A percentile compares a stretch with the other conserved stretches of the same genome.
Conservation (phyloP, 1,284 basidiomycete genomes). For the Apiotrichum montevideense region DNA sequence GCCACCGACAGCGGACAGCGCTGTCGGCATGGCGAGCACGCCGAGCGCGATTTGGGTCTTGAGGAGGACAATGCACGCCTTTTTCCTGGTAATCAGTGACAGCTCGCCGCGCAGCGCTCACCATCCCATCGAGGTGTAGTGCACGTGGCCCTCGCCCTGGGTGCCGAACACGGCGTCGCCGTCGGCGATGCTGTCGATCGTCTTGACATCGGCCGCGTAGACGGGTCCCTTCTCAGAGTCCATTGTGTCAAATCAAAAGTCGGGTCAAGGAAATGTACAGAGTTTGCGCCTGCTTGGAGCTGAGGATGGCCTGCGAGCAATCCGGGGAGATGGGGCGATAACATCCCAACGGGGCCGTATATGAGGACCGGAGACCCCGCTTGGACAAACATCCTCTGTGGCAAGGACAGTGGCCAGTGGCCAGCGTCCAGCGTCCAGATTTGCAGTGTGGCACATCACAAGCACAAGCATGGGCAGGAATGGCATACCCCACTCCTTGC, state of each 20-base stretch:
- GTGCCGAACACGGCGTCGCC: slow-evolving; percentile 32
- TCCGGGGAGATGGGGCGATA: too few species aligned
- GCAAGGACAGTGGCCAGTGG: too few species aligned
- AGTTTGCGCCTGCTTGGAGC: neutral
- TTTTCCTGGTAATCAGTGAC: slow-evolving; percentile 19
- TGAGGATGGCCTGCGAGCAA: too few species aligned
- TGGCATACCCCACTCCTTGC: too few species aligned
- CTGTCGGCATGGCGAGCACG: slow-evolving; percentile 29
- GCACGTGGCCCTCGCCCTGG: slow-evolving; percentile 27
- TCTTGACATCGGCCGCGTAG: neutral
- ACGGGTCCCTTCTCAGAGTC: neutral
- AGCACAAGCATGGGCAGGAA: too few species aligned
- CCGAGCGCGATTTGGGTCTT: slow-evolving; percentile 30
- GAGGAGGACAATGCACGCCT: slow-evolving; percentile 31
- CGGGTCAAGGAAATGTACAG: neutral
- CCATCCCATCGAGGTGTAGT: slow-evolving; percentile 37
- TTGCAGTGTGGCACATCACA: too few species aligned
- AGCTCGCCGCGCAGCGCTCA: slow-evolving; percentile 7
- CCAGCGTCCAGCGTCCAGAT: too few species aligned
- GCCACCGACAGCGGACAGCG: slow-evolving; percentile 22
- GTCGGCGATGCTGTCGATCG: slow-evolving; percentile 9
- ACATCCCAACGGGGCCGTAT: too few species aligned
- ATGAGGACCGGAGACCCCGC: too few species aligned
- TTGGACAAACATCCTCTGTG: too few species aligned
- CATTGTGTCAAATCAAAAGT: neutral